Conservation (phyloP, 2,329 filamentous ascomycete genomes). For the Paracorniculantispora psalliotae region DNA sequence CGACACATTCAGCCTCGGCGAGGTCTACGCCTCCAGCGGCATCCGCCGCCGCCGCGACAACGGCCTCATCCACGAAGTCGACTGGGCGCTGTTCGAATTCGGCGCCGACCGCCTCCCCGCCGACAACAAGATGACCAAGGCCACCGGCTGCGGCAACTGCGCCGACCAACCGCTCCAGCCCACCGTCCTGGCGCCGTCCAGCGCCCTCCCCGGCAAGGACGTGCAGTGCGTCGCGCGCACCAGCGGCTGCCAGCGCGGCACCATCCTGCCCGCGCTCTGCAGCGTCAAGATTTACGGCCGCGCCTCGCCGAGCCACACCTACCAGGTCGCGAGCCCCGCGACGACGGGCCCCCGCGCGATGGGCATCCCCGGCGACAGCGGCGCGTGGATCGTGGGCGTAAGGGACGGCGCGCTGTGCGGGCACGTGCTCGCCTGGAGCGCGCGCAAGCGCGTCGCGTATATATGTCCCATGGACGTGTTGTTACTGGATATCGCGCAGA, state of each 20-base stretch:
- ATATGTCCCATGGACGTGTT: slow-evolving; percentile 94
- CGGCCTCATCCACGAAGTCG: slow-evolving; percentile 80
- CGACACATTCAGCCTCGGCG: slow-evolving; percentile 72
- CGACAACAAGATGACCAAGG: slow-evolving; percentile 61
- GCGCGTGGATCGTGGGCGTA: slow-evolving; percentile 87
- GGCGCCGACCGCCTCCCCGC: slow-evolving; percentile 63
- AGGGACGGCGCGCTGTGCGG: slow-evolving; percentile 76
- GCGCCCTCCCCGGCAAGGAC: slow-evolving; percentile 63
- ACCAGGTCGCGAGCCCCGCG: slow-evolving; percentile 47
- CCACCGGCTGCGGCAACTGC: slow-evolving; percentile 13
- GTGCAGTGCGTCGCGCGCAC: slow-evolving; percentile 90
- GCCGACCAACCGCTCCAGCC: slow-evolving; percentile 39
- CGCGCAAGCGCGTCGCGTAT: slow-evolving; percentile 75
- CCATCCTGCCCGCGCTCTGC: slow-evolving; percentile 71
- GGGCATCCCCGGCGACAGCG: slow-evolving; percentile 80
- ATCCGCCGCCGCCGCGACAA: slow-evolving; percentile 70
- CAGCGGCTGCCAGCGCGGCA: slow-evolving; percentile 73
- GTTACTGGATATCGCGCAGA: slow-evolving; percentile 77
- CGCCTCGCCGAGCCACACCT: slow-evolving; percentile 69
- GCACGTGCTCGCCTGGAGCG: slow-evolving; percentile 84
- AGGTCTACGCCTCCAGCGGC: slow-evolving; percentile 85
- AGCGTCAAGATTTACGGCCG: slow-evolving; percentile 86
- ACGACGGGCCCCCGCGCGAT: slow-evolving; percentile 34
- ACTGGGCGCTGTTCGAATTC: slow-evolving; percentile 90
- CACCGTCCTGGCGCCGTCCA: slow-evolving; percentile 53